Base-by-base conservation (phyloP, 371 early-diverging fungal species). In the Chytridium lagenaria region DNA sequence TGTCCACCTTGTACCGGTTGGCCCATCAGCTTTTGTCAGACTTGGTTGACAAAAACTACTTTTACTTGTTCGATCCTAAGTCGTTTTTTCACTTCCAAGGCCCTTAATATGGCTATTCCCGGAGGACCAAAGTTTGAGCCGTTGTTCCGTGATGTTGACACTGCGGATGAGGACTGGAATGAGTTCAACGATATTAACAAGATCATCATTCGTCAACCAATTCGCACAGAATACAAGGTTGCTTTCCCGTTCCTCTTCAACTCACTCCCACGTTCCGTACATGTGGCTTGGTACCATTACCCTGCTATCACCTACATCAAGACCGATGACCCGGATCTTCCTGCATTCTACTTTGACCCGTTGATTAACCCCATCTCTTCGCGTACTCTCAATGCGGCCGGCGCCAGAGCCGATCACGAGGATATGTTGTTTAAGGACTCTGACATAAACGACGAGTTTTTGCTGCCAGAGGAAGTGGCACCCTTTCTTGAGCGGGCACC, bases 131-230 rank as follows among this genome's bases (percentile, higher is more conserved):
- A 97, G 76, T 99, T 98, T 67, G 99, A 99, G 80, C 98, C 98
- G 16, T 85, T 99, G 52, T 94, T 93, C 80, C 90, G 95, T 44
- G 99, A 98, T 79, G 87, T 94, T 74, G 97, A 99, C 75, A 89
- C 94, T 2, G 92, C 91, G 1, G 98, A 99, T 80, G 98, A 99
- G 77, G 98, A 99, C 84, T 99, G 99, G 99, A 99, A 98, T 80
- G 99, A 98, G 82, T 99, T 99, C 84, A 99, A 99, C 86, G 99
- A 99, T 78, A 97, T 99, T 86, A 95, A 96, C 93, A 98, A 98
- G 84, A 93, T 99, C 72, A 98, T 99, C 73, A 95, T 99, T 69
- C 94, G 99, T 59, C 96, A 97, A 75, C 98, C 97, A 15, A 90
- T 98, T 67, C 93, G 98, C 69, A 95, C 98, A 31, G 99, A 99